Evolutionary conservation across 2,329 filamentous ascomycete species (phyloP).

Genomic region (Ustulina deusta): DNA sequence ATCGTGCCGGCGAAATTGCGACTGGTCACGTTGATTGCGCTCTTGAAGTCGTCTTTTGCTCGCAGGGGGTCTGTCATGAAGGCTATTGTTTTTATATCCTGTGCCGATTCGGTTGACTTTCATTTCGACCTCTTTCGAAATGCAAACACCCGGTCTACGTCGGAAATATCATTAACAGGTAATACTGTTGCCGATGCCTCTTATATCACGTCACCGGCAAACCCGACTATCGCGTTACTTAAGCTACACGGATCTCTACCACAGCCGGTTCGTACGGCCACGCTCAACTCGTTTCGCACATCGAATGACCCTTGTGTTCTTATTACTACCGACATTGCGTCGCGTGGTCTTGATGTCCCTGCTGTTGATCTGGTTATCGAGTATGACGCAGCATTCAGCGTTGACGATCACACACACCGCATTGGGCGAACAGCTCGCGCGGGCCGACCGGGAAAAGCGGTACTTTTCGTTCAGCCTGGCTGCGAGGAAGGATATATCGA

Average conservation of each 20-base stretch:
- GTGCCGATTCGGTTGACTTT: conserved; percentile 96
- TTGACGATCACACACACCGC: conserved; percentile 93
- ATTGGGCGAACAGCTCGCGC: conserved; percentile 95
- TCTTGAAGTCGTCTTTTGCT: conserved; percentile 88
- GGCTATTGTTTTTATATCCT: conserved; percentile 95
- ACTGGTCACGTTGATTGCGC: conserved; percentile 85
- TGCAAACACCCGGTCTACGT: conserved; percentile 42
- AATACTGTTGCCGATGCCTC: conserved; percentile 76
- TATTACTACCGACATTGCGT: conserved; percentile 94
- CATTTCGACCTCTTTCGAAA: conserved; percentile 85
- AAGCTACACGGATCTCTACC: conserved; percentile 92
- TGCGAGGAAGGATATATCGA: conserved; percentile 91
- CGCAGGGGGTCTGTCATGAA: conserved; percentile 95
- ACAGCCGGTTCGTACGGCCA: conserved; percentile 87
- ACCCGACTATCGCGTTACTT: conserved; percentile 79
- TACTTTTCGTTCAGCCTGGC: conserved; percentile 91
- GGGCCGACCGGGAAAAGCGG: conserved; percentile 85
- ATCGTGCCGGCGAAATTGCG: conserved; percentile 90
- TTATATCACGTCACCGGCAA: conserved; percentile 79
- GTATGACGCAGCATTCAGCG: conserved; percentile 94
- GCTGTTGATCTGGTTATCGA: conserved; percentile 96
- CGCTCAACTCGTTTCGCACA: conserved; percentile 81
- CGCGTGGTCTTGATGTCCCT: conserved; percentile 93
- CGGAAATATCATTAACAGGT: conserved; percentile 55
- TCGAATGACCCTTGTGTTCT: conserved; percentile 82